Conservation (phyloP, 139 green algal species). For the Chlorella sp. region DNA sequence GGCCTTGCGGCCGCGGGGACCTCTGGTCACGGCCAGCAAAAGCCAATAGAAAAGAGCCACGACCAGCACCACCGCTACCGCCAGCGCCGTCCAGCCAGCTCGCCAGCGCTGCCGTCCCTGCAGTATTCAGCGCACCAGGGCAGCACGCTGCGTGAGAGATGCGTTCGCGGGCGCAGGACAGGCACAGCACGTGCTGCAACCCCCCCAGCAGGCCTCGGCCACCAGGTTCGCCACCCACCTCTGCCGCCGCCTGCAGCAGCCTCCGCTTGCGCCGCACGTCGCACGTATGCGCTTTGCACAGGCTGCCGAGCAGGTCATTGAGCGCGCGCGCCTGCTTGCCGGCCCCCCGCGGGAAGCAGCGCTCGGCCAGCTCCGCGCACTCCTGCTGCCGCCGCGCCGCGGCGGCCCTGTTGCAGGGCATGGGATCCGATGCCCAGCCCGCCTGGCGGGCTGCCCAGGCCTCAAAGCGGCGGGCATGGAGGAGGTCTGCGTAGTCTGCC, state of each 20-base stretch:
- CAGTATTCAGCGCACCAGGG: too few species aligned
- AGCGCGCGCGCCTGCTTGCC: not conserved
- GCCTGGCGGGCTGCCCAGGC: not conserved
- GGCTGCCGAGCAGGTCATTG: not conserved
- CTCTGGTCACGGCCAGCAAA: too few species aligned
- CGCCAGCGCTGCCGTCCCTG: too few species aligned
- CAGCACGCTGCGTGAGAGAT: too few species aligned
- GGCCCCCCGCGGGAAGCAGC: not conserved
- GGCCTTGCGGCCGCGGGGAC: too few species aligned
- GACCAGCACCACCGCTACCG: too few species aligned
- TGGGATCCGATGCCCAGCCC: not conserved
- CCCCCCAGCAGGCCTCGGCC: too few species aligned
- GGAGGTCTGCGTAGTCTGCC: not conserved
- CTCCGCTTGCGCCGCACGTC: constrained; percentile 11
- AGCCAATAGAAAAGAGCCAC: too few species aligned
- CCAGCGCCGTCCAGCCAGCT: too few species aligned
- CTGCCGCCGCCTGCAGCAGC: not conserved
- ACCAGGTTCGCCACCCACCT: too few species aligned
- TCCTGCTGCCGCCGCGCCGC: not conserved
- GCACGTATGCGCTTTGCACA: constrained; percentile 12
- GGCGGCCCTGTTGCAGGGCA: not conserved
- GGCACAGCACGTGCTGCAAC: not conserved
- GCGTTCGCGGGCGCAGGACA: not conserved
- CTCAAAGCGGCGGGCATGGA: not conserved
- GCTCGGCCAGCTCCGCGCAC: not conserved